Evolutionary conservation across 2,329 filamentous ascomycete species (phyloP), one percentile per base, ranked within the genome.

Genomic region (Pseudomassariella vexata): DNA sequence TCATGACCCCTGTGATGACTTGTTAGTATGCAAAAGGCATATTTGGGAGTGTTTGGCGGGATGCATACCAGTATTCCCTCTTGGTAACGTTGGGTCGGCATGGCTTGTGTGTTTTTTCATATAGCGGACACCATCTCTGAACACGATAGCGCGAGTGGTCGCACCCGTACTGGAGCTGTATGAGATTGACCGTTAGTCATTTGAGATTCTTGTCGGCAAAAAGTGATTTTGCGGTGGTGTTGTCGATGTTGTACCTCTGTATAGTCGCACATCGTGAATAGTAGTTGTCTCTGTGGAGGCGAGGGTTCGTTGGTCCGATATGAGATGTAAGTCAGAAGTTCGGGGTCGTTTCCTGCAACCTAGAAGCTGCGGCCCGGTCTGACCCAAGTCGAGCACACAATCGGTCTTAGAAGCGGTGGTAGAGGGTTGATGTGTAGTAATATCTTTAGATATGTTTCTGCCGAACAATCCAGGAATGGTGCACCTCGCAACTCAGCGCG

Each of bases 211-310:
- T 24, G n/a, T 19, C 4, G 12, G 5, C 14, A 9, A 14, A 20
- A 24, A 19, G 9, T 6, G 10, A 4, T 3, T 18, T 7, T 5
- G 16, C 8, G 14, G 20, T 11, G 16, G n/a, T 16, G 32, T 9
- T 15, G 5, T 19, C 17, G 36, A 22, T 19, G 9, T 23, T 42
- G 9, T 48, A 55, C 52, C 39, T 55, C 50, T 15, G 50, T 53
- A 39, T 55, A 55, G 38, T 55, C 52, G 34, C 52, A 55, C 52
- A 55, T 55, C 27, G 37, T 40, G n/a, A n/a, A n/a, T n/a, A n/a
- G n/a, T n/a, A n/a, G n/a, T n/a, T n/a, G n/a, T n/a, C n/a, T n/a
- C n/a, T n/a, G n/a, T n/a, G n/a, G n/a, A n/a, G n/a, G n/a, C n/a
- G n/a, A n/a, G n/a, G n/a, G n/a, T n/a, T n/a, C n/a, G n/a, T n/a